Evolutionary conservation across 192 early-diverging fungal species (phyloP).

Genomic region (Podila clonocystis): DNA sequence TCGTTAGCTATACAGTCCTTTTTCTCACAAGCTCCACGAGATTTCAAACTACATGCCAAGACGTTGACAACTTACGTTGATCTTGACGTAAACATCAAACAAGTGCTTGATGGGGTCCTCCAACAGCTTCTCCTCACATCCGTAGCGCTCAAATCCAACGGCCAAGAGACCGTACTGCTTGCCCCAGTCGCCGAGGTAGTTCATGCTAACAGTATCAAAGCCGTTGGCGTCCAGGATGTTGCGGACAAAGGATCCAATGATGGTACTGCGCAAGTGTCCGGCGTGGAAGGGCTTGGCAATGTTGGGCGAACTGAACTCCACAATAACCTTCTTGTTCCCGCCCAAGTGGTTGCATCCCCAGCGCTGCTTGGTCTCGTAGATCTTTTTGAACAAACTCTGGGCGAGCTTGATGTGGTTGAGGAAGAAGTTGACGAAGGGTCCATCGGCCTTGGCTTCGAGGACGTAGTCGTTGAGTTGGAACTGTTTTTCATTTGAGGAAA

Average conservation of each 20-base stretch:
- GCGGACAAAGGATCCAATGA: conserved; percentile 94
- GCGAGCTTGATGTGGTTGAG: conserved; percentile 66
- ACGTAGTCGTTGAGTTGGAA: conserved; percentile 71
- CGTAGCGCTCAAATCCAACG: conserved; percentile 85
- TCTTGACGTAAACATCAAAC: conserved; percentile 91
- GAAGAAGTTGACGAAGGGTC: conserved; percentile 83
- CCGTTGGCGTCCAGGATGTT: conserved; percentile 88
- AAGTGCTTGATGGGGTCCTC: conserved; percentile 90
- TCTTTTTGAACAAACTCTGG: conserved; percentile 62
- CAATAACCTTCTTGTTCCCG: conserved; percentile 79
- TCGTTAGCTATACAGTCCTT: conserved; percentile 11
- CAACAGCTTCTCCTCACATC: conserved; percentile 80
- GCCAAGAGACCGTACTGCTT: conserved; percentile 98
- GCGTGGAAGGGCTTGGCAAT: conserved; percentile 99
- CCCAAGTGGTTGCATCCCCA: conserved; percentile 76
- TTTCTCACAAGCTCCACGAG: conserved; percentile 20
- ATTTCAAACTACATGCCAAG: conserved; percentile 68
- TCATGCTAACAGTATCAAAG: conserved; percentile 91
- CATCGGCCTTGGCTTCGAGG: conserved; percentile 59
- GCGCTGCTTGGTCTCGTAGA: conserved; percentile 59
- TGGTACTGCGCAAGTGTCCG: conserved; percentile 97
- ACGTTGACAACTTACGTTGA: conserved; percentile 82
- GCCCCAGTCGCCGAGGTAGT: conserved; percentile 99
- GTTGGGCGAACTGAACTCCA: conserved; percentile 97
- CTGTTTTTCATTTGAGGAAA: conserved; percentile 16